phyloP scores from a whole-genome alignment of 2,329 filamentous ascomycete genomes.

The Helicocarpus griseus region DNA sequence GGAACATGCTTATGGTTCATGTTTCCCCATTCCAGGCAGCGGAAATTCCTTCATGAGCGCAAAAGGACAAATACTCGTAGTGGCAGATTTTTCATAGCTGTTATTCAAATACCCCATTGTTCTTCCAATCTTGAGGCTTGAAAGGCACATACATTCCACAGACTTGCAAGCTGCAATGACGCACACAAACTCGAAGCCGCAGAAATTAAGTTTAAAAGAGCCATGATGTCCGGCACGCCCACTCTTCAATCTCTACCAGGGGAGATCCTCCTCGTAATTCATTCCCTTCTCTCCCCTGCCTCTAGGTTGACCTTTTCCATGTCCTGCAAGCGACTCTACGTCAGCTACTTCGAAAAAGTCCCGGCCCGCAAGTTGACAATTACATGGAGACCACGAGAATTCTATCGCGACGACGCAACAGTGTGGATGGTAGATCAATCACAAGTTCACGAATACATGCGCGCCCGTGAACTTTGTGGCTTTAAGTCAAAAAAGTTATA shows the following conservation, averaged over 20 bases:
- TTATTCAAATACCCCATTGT: too few species aligned
- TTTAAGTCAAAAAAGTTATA: background rate
- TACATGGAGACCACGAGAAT: background rate
- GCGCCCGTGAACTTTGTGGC: constrained; percentile 3
- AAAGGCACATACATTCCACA: too few species aligned
- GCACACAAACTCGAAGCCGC: too few species aligned
- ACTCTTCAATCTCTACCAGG: constrained; percentile 6
- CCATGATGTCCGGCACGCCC: background rate
- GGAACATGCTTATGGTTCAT: too few species aligned
- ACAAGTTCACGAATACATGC: background rate
- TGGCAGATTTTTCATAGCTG: too few species aligned
- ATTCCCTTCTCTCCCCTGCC: constrained; percentile 4
- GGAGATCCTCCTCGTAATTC: constrained; percentile 9
- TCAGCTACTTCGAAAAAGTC: constrained; percentile 1
- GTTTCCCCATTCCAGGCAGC: too few species aligned
- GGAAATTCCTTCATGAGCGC: too few species aligned
- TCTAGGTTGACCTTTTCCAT: constrained; percentile 3
- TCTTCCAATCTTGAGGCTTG: too few species aligned
- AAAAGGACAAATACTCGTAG: too few species aligned
- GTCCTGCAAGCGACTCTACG: constrained; percentile 5
- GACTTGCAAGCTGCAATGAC: too few species aligned
- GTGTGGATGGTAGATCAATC: background rate
- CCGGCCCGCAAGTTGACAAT: background rate
- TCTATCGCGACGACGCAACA: background rate
- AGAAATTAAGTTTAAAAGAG: too few species aligned